Conservation (phyloP, 208 protist genomes). For the Naegleria lovaniensis region DNA sequence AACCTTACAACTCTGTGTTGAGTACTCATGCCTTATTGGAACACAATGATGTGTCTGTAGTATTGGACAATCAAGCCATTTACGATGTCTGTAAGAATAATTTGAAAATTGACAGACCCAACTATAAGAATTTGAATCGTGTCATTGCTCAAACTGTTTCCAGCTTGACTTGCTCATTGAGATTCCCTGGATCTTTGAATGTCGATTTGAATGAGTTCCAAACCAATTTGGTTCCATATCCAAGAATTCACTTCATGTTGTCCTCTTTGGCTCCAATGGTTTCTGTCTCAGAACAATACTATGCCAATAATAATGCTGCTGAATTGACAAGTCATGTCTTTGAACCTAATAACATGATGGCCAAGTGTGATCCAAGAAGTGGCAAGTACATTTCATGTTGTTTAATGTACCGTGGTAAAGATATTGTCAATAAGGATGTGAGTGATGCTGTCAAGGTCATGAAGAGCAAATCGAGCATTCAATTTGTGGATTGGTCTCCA, state of each 20-base stretch:
- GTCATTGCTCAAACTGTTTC: constrained; percentile 89
- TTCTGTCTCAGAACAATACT: constrained; percentile 67
- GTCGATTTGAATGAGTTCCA: constrained; percentile 94
- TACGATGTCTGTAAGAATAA: constrained; percentile 87
- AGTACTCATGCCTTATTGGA: constrained; percentile 86
- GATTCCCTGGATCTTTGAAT: constrained; percentile 90
- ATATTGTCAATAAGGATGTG: constrained; percentile 94
- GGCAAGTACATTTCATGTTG: constrained; percentile 96
- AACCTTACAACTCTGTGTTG: constrained; percentile 94
- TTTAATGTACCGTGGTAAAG: constrained; percentile 89
- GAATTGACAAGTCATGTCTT: constrained; percentile 89
- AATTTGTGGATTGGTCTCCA: constrained; percentile 89
- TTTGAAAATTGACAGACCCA: constrained; percentile 85
- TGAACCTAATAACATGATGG: constrained; percentile 84
- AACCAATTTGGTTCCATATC: constrained; percentile 94
- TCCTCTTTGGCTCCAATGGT: constrained; percentile 85
- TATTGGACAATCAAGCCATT: constrained; percentile 93
- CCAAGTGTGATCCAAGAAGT: constrained; percentile 85
- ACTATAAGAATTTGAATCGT: constrained; percentile 91
- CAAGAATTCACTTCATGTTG: constrained; percentile 92
- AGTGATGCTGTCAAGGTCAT: constrained; percentile 80
- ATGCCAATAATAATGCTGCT: constrained; percentile 82
- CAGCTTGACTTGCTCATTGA: constrained; percentile 85
- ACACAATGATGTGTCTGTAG: constrained; percentile 81
- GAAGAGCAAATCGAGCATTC: constrained; percentile 87